phyloP scores from a whole-genome alignment of 1,139 yeast genomes.

The Kazachstania sp. region DNA sequence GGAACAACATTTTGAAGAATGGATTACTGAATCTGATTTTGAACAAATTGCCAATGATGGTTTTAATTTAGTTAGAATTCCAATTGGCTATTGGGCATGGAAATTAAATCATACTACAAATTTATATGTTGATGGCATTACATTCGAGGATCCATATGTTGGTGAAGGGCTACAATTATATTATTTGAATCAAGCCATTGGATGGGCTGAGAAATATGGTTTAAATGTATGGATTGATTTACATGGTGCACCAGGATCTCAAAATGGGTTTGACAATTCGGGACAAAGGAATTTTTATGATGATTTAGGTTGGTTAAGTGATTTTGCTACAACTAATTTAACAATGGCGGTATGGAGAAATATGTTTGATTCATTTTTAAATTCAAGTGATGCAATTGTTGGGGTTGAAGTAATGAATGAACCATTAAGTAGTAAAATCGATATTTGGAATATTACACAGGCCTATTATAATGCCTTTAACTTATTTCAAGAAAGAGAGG shows the following conservation, averaged over 20 bases:
- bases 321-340: too few species aligned
- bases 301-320: slow-evolving; percentile 50
- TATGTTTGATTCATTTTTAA: slow-evolving; percentile 46
- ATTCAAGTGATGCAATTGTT: slow-evolving; percentile 61
- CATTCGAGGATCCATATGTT: slow-evolving; percentile 84
- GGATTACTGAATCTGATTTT: slow-evolving; percentile 72
- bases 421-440: slow-evolving; percentile 67
- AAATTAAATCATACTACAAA: too few species aligned
- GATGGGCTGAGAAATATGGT: slow-evolving; percentile 58
- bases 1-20: slow-evolving; percentile 67
- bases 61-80: slow-evolving; percentile 78
- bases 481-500: slow-evolving; percentile 32
- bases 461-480: too few species aligned
- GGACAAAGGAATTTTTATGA: slow-evolving; percentile 63
- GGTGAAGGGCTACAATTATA: slow-evolving; percentile 75
- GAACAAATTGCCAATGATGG: slow-evolving; percentile 53
- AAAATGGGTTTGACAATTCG: slow-evolving; percentile 93
- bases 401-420: slow-evolving; percentile 86
- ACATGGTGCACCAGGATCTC: slow-evolving; percentile 97
- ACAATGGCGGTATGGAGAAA: slow-evolving; percentile 27
- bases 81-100: slow-evolving; percentile 98
- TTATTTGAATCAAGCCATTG: slow-evolving; percentile 66
- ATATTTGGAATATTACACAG: slow-evolving; percentile 48
- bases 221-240: slow-evolving; percentile 84
- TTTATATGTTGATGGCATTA: too few species aligned